Evolutionary conservation across 805 yeast genomes (phyloP), one percentile per base, ranked within the genome.

Genomic region (Wickerhamiella vanderwaltii): DNA sequence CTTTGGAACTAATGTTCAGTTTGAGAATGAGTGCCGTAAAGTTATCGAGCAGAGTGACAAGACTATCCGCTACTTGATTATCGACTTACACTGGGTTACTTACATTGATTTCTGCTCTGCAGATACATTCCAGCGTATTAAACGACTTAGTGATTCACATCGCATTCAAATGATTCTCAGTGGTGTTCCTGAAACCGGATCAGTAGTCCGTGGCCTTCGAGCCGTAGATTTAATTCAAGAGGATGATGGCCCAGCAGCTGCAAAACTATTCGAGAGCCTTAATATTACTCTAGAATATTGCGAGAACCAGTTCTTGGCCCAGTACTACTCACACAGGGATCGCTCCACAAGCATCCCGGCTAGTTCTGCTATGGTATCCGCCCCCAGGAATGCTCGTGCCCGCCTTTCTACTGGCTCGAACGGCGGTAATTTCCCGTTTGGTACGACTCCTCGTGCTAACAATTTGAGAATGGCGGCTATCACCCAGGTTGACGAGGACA

Each of bases 241-340:
- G 13, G 68, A 64, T 20, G 51, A 51, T 5, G 50, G 47, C 25
- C 47, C 54, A 3, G 15, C 33, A 16, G 45, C 58, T 18, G 72
- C 75, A 45, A 77, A 76, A 51, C 67, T 87, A 33, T 88, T 86
- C 56, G 72, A 72, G 42, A 80, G 83, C 41, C 68, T 91, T 51
- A 91, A 91, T 56, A 72, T 80, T 43, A 94, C 95, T 0, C 68
- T 91, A 32, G 97, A 91, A 60, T 88, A 95, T 95, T 85, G 96
- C 65, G 98, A 91, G 59, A 88, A 91, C 61, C 78, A 79, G 51
- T 85, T 87, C 51, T 67, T 91, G 52, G 66, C 72, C 39, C 72
- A 76, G 22, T 79, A 78, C 57, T 75, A 69, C 50, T 63, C 48
- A 22, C 60, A 64, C 43, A 51, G 61, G 18, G 60, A 59, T 17